These are phyloP conservation scores for Blumeriella jaapii DNA, from an alignment of 2,329 filamentous ascomycete species.

Conservation along the genomic window DNA sequence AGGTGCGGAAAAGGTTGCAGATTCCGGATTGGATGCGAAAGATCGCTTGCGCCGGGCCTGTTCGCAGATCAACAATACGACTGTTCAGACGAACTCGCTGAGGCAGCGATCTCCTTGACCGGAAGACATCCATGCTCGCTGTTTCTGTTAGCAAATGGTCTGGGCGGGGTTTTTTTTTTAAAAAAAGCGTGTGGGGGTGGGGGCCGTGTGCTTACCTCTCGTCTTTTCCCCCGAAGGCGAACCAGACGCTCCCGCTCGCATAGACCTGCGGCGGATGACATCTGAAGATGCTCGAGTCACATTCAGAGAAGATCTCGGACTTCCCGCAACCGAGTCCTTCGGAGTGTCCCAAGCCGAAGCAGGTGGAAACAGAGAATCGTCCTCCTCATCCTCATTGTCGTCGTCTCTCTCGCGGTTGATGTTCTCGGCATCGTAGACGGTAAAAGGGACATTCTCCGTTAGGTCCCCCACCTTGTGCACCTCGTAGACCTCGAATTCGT, in stretches of 20 bases:
- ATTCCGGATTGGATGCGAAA: constrained; percentile 79
- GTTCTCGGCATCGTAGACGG: constrained; percentile 58
- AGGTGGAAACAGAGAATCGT: constrained; percentile 9
- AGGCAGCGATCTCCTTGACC: constrained; percentile 20
- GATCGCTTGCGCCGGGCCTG: constrained; percentile 75
- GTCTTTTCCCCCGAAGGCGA: constrained; percentile 4
- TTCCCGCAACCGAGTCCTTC: neutral
- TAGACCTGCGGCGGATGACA: constrained; percentile 1
- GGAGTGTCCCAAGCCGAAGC: constrained; percentile 1
- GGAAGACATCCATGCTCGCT: constrained; percentile 19
- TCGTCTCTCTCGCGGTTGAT: constrained; percentile 42
- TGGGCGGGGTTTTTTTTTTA: too few relatives aligned
- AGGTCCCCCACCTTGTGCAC: constrained; percentile 51
- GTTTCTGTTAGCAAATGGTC: constrained; percentile 4
- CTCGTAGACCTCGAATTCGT: constrained; percentile 62
- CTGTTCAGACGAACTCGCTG: constrained; percentile 56
- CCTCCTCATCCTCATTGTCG: constrained; percentile 40
- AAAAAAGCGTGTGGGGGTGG: too few relatives aligned
- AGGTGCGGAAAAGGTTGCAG: constrained; percentile 65
- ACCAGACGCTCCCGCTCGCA: neutral
- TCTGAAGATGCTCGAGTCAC: constrained; percentile 5
- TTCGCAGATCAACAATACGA: constrained; percentile 73
- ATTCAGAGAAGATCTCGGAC: constrained; percentile 8
- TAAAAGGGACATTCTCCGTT: constrained; percentile 54
- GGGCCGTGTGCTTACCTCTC: constrained; percentile 18